phyloP scores from a whole-genome alignment of 2,329 filamentous ascomycete genomes.

The Parafenestella ontariensis region DNA sequence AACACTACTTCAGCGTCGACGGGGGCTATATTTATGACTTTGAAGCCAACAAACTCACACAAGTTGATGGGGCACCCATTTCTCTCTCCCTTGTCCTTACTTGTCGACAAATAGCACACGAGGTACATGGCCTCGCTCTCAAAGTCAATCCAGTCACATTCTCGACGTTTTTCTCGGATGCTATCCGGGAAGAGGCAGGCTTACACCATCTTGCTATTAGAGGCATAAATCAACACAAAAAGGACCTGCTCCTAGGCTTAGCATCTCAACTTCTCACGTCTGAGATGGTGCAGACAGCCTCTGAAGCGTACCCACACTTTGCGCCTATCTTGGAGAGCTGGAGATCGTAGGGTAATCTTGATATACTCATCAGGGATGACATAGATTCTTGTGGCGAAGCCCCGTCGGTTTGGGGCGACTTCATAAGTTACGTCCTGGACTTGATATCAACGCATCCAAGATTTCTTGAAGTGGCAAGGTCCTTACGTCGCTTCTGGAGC shows the following conservation, averaged over 20 bases:
- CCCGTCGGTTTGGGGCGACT: not conserved
- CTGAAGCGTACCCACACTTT: not conserved
- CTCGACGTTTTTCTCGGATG: not conserved
- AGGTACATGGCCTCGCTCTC: slow-evolving; percentile 8
- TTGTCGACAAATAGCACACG: slow-evolving; percentile 9
- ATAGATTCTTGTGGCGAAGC: not conserved
- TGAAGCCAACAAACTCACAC: slow-evolving; percentile 2
- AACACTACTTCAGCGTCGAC: slow-evolving; percentile 7
- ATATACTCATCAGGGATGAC: too few relatives aligned
- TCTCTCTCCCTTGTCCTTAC: slow-evolving; percentile 5
- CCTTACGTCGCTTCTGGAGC: too few relatives aligned
- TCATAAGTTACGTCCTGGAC: not conserved
- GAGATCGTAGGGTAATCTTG: not conserved
- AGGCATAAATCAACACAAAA: too few relatives aligned
- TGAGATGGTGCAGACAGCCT: not conserved
- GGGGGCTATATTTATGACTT: slow-evolving; percentile 11
- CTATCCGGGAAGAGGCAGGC: not conserved
- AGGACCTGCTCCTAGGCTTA: too few relatives aligned
- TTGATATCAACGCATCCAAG: not conserved
- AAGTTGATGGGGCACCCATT: slow-evolving; percentile 1
- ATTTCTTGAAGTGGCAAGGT: not conserved
- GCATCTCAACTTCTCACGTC: not conserved
- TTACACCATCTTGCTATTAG: not conserved
- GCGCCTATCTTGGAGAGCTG: not conserved
- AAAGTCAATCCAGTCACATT: not conserved